A percentile compares a stretch with the other conserved stretches of the same genome.
phyloP scores from a whole-genome alignment of 73 alveolate species.

The Stentor roeselii region DNA sequence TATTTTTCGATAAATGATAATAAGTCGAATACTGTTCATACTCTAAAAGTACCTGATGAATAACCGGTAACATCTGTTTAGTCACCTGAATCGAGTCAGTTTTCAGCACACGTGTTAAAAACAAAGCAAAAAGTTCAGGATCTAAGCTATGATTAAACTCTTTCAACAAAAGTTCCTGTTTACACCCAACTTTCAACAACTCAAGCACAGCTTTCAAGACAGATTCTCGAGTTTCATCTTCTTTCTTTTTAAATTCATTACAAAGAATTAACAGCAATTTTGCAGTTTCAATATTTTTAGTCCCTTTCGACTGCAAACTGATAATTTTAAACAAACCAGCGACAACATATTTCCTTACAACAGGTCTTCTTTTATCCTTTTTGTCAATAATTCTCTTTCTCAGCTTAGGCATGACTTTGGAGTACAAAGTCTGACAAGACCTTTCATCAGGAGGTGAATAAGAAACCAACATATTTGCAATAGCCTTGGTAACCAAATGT shows the following conservation, averaged over 20 bases:
- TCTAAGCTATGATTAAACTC: constrained; percentile 15
- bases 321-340: background rate
- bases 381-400: background rate
- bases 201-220: background rate
- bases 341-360: constrained; percentile 5
- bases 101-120: background rate
- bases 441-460: background rate
- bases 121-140: background rate
- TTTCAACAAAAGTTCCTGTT: background rate
- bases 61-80: background rate
- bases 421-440: background rate
- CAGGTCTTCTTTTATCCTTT: background rate
- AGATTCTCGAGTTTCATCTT: constrained; percentile 21
- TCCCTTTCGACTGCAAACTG: background rate
- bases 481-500: background rate
- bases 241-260: background rate
- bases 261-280: background rate
- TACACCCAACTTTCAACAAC: background rate
- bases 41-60: background rate
- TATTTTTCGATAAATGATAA: background rate
- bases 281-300: background rate
- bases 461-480: background rate
- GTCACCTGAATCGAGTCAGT: background rate
- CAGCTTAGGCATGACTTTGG: background rate
- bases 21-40: constrained; percentile 11